Conservation (phyloP, 495 filamentous ascomycete species). For the Copromyces sp. region DNA sequence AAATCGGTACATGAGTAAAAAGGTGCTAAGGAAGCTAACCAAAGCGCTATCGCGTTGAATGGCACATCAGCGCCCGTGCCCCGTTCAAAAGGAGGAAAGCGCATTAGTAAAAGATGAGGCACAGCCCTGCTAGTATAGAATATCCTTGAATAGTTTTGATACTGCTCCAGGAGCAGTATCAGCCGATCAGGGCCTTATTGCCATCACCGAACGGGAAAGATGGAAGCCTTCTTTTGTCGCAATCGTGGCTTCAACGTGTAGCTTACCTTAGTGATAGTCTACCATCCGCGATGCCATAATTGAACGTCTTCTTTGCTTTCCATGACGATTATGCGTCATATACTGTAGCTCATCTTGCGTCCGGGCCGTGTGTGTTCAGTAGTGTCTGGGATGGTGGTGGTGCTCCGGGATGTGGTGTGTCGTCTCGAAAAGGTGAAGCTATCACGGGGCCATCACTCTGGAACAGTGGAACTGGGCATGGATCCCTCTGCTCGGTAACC, state of each 20-base stretch:
- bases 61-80: too few species aligned
- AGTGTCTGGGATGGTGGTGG: neutral
- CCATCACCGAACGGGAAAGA: slow-evolving; percentile 1
- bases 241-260: slow-evolving; percentile 21
- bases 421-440: neutral
- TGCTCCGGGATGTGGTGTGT: neutral
- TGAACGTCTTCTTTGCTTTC: neutral
- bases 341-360: neutral
- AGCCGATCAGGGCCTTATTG: too few species aligned
- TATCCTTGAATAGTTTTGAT: too few species aligned
- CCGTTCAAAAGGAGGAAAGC: too few species aligned
- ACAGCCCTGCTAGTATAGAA: too few species aligned
- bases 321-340: neutral
- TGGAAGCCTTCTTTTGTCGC: neutral
- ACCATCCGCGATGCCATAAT: neutral
- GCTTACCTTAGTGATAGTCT: neutral
- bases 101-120: too few species aligned
- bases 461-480: neutral
- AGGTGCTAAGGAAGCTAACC: too few species aligned
- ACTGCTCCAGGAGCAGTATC: too few species aligned
- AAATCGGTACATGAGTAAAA: too few species aligned
- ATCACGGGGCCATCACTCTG: neutral
- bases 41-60: too few species aligned
- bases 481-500: neutral
- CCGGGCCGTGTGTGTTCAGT: neutral